phyloP scores from a whole-genome alignment of 208 protist species.

The Wallacemonas sp. region DNA sequence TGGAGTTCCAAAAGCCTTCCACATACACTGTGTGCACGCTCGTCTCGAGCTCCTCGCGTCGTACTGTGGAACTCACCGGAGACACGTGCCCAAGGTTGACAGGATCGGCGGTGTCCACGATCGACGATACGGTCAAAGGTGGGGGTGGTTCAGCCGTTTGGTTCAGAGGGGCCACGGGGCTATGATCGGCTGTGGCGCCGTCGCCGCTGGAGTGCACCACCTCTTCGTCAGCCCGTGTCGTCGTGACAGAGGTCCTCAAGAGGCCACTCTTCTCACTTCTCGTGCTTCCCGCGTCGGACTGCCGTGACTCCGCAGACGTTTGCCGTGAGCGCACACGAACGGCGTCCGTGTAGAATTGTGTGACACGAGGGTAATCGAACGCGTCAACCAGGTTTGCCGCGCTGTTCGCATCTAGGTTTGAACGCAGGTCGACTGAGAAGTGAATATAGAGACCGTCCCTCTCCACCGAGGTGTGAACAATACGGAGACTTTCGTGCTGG shows the following conservation, averaged over 20 bases:
- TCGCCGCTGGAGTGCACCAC: neutral
- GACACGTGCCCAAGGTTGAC: no score
- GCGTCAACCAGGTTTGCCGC: neutral
- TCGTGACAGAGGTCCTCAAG: no score
- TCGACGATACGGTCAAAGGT: neutral
- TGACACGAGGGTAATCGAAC: neutral
- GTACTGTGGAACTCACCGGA: no score
- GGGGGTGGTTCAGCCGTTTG: neutral
- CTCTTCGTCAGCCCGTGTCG: no score
- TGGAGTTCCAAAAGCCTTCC: conserved; percentile 3
- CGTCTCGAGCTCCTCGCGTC: neutral
- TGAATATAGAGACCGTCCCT: neutral
- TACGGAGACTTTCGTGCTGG: neutral
- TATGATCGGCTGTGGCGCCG: no score
- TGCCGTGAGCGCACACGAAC: no score
- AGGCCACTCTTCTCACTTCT: no score
- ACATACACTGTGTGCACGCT: conserved; percentile 13
- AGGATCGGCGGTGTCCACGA: neutral
- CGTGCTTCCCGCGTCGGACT: no score
- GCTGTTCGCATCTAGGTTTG: neutral
- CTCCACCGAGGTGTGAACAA: neutral
- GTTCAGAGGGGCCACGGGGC: neutral
- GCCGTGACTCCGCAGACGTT: no score
- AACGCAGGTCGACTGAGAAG: neutral
- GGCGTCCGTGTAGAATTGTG: neutral